Conservation (phyloP, 805 yeast species). For the Teunomyces aglyptinius region DNA sequence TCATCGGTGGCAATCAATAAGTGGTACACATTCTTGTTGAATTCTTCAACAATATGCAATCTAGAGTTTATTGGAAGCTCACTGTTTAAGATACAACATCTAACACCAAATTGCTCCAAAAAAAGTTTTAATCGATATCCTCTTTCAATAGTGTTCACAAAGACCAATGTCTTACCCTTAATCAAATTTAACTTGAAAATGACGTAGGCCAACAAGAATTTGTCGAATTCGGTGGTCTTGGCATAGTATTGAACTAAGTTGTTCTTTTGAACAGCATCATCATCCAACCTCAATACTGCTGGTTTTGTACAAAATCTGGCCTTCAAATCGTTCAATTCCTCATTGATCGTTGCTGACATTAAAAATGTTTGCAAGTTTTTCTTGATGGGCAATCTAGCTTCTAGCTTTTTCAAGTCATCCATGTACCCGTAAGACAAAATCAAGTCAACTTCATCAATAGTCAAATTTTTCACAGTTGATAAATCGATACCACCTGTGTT, state of each 20-base stretch:
- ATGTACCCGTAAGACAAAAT: conserved; percentile 86
- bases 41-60: conserved; percentile 92
- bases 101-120: conserved; percentile 91
- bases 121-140: conserved; percentile 90
- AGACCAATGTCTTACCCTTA: conserved; percentile 85
- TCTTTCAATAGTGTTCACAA: conserved; percentile 93
- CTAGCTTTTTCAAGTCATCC: conserved; percentile 73
- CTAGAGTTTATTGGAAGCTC: conserved; percentile 93
- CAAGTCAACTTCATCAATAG: conserved; percentile 94
- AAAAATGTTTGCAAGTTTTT: conserved; percentile 82
- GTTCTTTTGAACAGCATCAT: conserved; percentile 54
- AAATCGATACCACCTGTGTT: conserved; percentile 44
- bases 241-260: conserved; percentile 84
- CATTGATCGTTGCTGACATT: conserved; percentile 94
- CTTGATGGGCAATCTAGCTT: conserved; percentile 64
- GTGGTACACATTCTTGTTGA: conserved; percentile 83
- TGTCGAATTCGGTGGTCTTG: conserved; percentile 84
- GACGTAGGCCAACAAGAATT: conserved; percentile 85
- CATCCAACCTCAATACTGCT: conserved; percentile 76
- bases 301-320: conserved; percentile 77
- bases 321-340: conserved; percentile 78
- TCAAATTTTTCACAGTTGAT: conserved; percentile 61
- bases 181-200: conserved; percentile 84
- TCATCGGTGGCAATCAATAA: conserved; percentile 95
- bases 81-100: conserved; percentile 82